A percentile compares a stretch with the other conserved stretches of the same genome.
Conservation (phyloP, 225 moss, liverwort and hornwort species). For the Lunularia cruciata region DNA sequence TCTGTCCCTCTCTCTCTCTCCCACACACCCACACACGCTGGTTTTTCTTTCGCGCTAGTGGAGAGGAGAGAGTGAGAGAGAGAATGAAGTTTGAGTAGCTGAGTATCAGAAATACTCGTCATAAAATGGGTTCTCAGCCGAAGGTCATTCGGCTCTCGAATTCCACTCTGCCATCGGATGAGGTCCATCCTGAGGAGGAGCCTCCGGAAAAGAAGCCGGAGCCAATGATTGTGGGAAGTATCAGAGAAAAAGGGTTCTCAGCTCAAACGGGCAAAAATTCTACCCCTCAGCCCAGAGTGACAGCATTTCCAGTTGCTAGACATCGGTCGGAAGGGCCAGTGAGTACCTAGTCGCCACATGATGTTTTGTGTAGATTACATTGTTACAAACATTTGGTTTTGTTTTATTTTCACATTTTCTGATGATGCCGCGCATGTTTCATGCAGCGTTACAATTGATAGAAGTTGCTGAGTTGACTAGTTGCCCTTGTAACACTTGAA, state of each 20-base stretch:
- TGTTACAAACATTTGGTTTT: background rate
- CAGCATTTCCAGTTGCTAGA: conserved; percentile 81
- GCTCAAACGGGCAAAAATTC: conserved; percentile 30
- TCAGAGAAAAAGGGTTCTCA: conserved; percentile 77
- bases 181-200: conserved; percentile 2
- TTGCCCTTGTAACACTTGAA: no score
- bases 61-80: no score
- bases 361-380: background rate
- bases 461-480: no score
- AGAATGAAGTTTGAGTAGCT: no score
- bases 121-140: conserved; percentile 26
- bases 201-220: conserved; percentile 6
- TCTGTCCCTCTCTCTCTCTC: no score
- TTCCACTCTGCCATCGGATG: conserved; percentile 20
- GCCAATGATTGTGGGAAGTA: conserved; percentile 55
- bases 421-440: no score
- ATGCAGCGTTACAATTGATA: no score
- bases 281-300: conserved; percentile 57
- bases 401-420: background rate
- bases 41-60: no score
- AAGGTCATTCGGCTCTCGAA: conserved; percentile 29
- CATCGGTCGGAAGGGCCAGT: conserved; percentile 60
- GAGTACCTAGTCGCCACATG: background rate
- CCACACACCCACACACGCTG: no score
- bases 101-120: no score